Evolutionary conservation across 140 eudicot species (phyloP).

Genomic region (Artemisia princeps): DNA sequence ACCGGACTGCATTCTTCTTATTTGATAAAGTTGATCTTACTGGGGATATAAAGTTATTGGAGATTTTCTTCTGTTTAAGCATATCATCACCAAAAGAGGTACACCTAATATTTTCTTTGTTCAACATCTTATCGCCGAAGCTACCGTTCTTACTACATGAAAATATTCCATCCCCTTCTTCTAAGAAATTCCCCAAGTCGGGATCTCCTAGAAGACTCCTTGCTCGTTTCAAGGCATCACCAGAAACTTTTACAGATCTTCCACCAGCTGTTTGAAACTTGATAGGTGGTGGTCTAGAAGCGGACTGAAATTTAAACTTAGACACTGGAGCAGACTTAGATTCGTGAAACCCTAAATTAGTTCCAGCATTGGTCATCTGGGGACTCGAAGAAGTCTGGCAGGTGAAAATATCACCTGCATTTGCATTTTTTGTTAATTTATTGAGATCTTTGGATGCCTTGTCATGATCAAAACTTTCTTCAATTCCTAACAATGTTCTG

Average conservation of each 20-base stretch:
- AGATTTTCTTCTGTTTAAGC: constrained; percentile 28
- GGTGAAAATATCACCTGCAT: constrained; percentile 16
- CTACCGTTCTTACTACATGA: constrained; percentile 28
- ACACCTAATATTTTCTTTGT: constrained; percentile 25
- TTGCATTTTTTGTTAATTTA: constrained; percentile 26
- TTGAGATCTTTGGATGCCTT: constrained; percentile 31
- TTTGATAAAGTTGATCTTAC: constrained; percentile 33
- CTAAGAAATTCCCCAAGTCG: constrained; percentile 46
- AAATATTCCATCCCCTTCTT: constrained; percentile 41
- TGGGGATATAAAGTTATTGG: constrained; percentile 57
- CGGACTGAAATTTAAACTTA: constrained; percentile 26
- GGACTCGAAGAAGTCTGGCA: constrained; percentile 22
- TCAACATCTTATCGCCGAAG: constrained; percentile 15
- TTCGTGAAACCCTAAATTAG: constrained; percentile 24
- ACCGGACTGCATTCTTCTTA: constrained; percentile 30
- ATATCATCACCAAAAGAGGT: constrained; percentile 25
- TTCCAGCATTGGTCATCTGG: constrained; percentile 17
- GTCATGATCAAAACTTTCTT: constrained; percentile 31
- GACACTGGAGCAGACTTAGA: constrained; percentile 23
- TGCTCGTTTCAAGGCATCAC: constrained; percentile 85
- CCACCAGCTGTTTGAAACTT: constrained; percentile 95
- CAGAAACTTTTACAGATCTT: constrained; percentile 76
- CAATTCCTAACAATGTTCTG: constrained; percentile 57
- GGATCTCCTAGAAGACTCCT: constrained; percentile 78
- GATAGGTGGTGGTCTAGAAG: constrained; percentile 50